phyloP scores from a whole-genome alignment of 2,329 filamentous ascomycete genomes.

The Xylaria sp. region DNA sequence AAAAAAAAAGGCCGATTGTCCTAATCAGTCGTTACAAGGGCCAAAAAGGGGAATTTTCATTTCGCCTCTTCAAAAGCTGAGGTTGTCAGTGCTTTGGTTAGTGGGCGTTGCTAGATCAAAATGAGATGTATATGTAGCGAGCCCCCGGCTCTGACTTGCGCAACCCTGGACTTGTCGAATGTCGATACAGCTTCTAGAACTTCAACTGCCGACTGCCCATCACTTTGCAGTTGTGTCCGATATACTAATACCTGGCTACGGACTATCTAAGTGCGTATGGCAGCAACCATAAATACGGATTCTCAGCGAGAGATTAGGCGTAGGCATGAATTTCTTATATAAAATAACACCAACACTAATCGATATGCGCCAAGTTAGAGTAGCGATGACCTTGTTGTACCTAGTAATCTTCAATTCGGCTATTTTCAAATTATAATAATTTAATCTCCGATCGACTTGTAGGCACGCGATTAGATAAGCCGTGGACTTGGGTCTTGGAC shows the following conservation, averaged over 20 bases:
- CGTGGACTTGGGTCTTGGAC: background rate
- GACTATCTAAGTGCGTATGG: background rate
- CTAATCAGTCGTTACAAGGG: conserved; percentile 15
- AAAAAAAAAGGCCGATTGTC: background rate
- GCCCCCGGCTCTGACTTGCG: conserved; percentile 24
- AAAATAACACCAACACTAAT: too few species aligned
- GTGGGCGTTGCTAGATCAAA: conserved; percentile 29
- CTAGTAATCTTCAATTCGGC: conserved; percentile 15
- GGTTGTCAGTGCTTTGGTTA: conserved; percentile 22
- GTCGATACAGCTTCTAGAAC: conserved; percentile 38
- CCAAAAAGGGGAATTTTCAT: conserved; percentile 36
- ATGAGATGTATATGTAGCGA: conserved; percentile 17
- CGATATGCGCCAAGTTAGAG: background rate
- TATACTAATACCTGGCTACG: background rate
- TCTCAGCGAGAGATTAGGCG: background rate
- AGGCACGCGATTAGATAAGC: background rate
- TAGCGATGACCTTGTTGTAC: background rate
- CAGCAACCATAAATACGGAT: background rate
- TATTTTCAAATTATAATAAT: conserved; percentile 17
- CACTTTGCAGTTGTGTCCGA: conserved; percentile 8
- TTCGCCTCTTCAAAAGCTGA: conserved; percentile 33
- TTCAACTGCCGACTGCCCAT: conserved; percentile 34
- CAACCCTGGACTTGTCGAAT: conserved; percentile 30
- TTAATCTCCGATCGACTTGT: conserved; percentile 20
- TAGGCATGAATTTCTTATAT: background rate